Evolutionary conservation across 2,329 filamentous ascomycete genomes (phyloP).

Genomic region (Penicillium hesseltinei): DNA sequence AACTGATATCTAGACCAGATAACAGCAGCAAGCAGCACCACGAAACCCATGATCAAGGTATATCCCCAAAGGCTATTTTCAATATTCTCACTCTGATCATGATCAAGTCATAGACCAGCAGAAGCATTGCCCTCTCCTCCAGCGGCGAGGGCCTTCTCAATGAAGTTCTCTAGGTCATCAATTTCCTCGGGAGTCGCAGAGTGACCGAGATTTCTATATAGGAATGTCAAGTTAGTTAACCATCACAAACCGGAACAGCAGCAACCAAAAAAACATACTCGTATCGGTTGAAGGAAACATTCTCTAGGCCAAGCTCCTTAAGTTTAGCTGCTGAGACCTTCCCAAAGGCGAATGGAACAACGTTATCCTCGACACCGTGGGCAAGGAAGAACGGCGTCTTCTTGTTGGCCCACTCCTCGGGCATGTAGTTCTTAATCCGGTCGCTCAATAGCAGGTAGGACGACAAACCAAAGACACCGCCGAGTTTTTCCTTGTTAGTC

Average conservation of each 20-base stretch:
- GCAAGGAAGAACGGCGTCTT: conserved; percentile 84
- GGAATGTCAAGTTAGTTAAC: conserved; percentile 8
- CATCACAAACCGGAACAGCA: not conserved
- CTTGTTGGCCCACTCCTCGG: conserved; percentile 61
- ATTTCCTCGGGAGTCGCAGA: conserved; percentile 76
- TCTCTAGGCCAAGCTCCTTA: conserved; percentile 63
- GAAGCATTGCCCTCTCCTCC: conserved; percentile 36
- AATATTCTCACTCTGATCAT: not conserved
- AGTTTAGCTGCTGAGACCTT: conserved; percentile 65
- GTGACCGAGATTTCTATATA: conserved; percentile 65
- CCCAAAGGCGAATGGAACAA: conserved; percentile 71
- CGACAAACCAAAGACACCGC: conserved; percentile 83
- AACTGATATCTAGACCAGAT: conserved; percentile 18
- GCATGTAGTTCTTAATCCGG: conserved; percentile 59
- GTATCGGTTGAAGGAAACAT: conserved; percentile 75
- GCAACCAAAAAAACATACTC: conserved; percentile 52
- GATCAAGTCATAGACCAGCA: conserved; percentile 38
- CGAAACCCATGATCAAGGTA: conserved; percentile 23
- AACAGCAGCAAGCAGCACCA: conserved; percentile 27
- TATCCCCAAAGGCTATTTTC: conserved; percentile 12
- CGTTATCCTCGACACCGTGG: conserved; percentile 74
- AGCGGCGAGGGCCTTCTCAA: conserved; percentile 53
- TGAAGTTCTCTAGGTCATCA: conserved; percentile 70
- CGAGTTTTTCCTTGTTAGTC: conserved; percentile 71
- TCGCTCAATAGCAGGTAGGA: conserved; percentile 73